These are phyloP conservation scores for Phytophthora cactorum DNA, from an alignment of 352 stramenopile genomes.

Conservation along the genomic window DNA sequence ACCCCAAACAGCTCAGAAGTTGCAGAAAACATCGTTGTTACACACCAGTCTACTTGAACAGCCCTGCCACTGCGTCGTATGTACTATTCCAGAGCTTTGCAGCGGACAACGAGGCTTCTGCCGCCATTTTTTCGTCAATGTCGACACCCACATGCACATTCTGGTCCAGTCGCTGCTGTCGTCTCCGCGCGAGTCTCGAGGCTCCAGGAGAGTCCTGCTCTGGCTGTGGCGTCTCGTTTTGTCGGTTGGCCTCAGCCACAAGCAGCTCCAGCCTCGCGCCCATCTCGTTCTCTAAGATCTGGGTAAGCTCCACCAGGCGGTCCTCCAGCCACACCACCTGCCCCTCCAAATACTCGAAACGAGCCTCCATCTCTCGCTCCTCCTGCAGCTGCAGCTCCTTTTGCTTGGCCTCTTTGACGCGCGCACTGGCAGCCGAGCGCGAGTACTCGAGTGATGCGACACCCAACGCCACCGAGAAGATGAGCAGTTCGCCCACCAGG, in stretches of 20 bases:
- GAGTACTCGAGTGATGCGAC: constrained; percentile 81
- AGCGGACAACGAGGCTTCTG: constrained; percentile 26
- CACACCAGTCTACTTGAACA: constrained; percentile 47
- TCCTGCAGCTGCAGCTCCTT: constrained; percentile 54
- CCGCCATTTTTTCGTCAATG: constrained; percentile 36
- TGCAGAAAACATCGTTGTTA: neutral
- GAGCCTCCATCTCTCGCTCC: constrained; percentile 51
- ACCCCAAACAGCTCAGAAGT: neutral
- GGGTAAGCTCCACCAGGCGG: constrained; percentile 40
- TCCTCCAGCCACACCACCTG: constrained; percentile 59
- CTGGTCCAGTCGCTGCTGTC: constrained; percentile 24
- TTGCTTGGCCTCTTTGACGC: constrained; percentile 64
- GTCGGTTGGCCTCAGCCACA: constrained; percentile 7
- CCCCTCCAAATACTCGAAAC: constrained; percentile 56
- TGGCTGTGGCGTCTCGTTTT: constrained; percentile 7
- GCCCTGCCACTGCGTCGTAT: constrained; percentile 36
- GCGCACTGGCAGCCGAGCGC: constrained; percentile 58
- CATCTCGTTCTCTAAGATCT: constrained; percentile 46
- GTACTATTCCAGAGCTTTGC: constrained; percentile 29
- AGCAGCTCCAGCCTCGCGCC: constrained; percentile 22
- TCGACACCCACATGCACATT: constrained; percentile 36
- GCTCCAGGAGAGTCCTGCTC: constrained; percentile 8
- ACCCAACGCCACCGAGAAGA: constrained; percentile 78
- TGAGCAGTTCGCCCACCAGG: constrained; percentile 77
- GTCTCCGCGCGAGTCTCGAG: constrained; percentile 20